Evolutionary conservation across 495 filamentous ascomycete genomes (phyloP), one percentile per base, ranked within the genome.

Genomic region (Chaetomium tenue): DNA sequence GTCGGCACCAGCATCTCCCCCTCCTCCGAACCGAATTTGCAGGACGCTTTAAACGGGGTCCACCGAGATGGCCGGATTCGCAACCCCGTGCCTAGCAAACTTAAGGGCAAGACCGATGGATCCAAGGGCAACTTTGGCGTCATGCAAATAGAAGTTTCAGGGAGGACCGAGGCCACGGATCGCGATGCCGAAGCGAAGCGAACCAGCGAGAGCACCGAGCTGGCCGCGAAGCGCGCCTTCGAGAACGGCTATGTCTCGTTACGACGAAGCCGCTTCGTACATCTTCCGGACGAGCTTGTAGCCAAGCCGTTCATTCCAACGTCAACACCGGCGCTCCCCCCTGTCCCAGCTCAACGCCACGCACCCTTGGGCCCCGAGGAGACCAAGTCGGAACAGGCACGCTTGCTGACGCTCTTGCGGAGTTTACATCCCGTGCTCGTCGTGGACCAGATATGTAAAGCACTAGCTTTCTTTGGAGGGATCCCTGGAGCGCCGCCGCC

Each of bases 121-220:
- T 84, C 82, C 68, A 81, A 83, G 61, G 82, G 82, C 7, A 84
- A 84, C 65, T 86, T 86, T 67, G 76, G 78, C 13, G 82, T 86
- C 28, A 84, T 84, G 81, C 82, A 83, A 55, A 83, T 86, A 76
- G 82, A 81, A 25, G 76, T 83, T 26, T 59, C 66, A 6, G 74
- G 72, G 5, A 80, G 77, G 72, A 70, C 62, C 59, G 80, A 77
- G 69, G 74, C 68, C 42, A 76, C 73, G 63, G 78, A 75, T 16
- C 79, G 81, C 56, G 81, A 82, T 69, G 80, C 78, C 26, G 77
- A 80, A 46, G 82, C 82, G 20, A 82, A 84, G 71, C 77, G 82
- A 64, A 83, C 81, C 0, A 86, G 83, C 68, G 82, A 86, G 66
- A 81, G 78, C 66, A 86, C 83, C 13, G 80, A 79, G 47, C 70